A percentile compares a stretch with the other conserved stretches of the same genome.
Conservation (phyloP, 768 basidiomycete species). For the Lentinula guzmanii region DNA sequence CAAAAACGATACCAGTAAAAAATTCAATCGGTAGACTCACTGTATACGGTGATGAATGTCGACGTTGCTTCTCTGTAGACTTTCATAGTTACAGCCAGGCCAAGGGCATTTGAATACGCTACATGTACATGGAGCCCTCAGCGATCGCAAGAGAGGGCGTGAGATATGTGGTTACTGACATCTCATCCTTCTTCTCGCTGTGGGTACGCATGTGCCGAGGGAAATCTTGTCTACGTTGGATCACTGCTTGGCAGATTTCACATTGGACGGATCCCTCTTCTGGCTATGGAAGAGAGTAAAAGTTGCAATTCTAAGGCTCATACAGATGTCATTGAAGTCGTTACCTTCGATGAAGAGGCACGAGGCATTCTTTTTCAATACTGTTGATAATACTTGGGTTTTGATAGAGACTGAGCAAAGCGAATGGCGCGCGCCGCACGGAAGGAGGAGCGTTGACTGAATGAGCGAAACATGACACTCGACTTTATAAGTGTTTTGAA, state of each 20-base stretch:
- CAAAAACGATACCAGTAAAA: background rate
- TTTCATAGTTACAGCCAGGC: background rate
- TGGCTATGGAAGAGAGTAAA: background rate
- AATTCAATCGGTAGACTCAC: background rate
- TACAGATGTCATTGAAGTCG: too few relatives aligned
- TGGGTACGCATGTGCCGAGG: slow-evolving; percentile 1
- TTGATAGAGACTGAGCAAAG: background rate
- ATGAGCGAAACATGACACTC: background rate
- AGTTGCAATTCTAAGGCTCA: background rate
- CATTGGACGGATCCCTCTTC: background rate
- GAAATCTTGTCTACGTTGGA: background rate
- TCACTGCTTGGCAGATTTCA: background rate
- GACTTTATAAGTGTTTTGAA: background rate
- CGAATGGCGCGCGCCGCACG: background rate
- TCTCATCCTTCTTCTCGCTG: background rate
- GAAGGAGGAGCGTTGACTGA: background rate
- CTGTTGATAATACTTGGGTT: background rate
- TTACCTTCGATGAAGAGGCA: background rate
- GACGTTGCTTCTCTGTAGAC: background rate
- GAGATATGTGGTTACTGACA: background rate
- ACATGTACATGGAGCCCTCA: background rate
- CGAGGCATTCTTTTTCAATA: background rate
- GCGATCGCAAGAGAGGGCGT: too few relatives aligned
- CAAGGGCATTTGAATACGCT: slow-evolving; percentile 1
- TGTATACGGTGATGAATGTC: background rate